phyloP scores from a whole-genome alignment of 441 rosid genomes.

The Hura crepitans region DNA sequence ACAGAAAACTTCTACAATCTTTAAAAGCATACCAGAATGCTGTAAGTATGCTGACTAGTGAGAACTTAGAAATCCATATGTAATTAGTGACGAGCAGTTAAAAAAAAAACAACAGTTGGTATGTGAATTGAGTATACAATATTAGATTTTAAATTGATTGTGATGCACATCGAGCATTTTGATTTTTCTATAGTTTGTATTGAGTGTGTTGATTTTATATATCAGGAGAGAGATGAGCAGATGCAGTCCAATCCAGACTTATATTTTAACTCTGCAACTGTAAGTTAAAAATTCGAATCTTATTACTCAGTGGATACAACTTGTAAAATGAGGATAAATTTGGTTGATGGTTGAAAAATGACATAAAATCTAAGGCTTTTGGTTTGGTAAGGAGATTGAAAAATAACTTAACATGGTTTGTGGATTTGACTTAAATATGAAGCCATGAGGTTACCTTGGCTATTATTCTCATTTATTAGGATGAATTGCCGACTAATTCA shows the following conservation, averaged over 20 bases:
- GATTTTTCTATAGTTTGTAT: conserved; percentile 4
- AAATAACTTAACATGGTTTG: background rate
- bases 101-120: background rate
- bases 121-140: background rate
- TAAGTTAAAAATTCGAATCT: conserved; percentile 33
- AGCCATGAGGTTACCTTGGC: conserved; percentile 5
- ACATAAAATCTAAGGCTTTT: background rate
- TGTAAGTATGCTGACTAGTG: conserved; percentile 34
- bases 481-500: conserved; percentile 2
- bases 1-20: conserved; percentile 57
- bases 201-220: conserved; percentile 21
- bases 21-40: conserved; percentile 76
- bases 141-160: background rate
- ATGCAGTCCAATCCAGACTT: conserved; percentile 68
- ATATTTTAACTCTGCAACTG: conserved; percentile 64
- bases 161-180: background rate
- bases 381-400: background rate
- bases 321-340: conserved; percentile 1
- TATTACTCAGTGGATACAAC: background rate
- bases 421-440: conserved; percentile 1
- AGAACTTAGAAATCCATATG: background rate
- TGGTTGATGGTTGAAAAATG: background rate
- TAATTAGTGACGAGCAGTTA: background rate
- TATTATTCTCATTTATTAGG: background rate
- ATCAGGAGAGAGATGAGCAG: conserved; percentile 63